Evolutionary conservation across 768 basidiomycete genomes (phyloP), one percentile per base, ranked within the genome.

Genomic region (Xerocomellus dryophilus): DNA sequence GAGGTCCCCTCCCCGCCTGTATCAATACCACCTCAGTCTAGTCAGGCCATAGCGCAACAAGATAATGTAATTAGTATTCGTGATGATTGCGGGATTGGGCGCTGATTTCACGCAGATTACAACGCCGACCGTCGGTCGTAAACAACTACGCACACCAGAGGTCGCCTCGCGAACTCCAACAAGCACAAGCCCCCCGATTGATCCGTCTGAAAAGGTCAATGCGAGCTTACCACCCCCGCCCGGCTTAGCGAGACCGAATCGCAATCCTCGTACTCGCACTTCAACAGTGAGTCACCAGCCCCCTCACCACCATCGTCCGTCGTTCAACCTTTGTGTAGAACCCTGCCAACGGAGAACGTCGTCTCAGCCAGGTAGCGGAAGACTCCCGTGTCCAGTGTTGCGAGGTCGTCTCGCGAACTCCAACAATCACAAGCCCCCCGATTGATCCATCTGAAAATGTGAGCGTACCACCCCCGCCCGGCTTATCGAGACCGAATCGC

Each of bases 181-280:
- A 4, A 29, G 40, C 20, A 18, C 40, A 15, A 32, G 15, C 2
- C 2, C 12, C 9, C 7, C 15, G 18, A 17, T 9, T 5, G 45
- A 27, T 4, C n/a, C 53, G 8, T 20, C 44, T 5, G 27, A 23
- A 18, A 44, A 47, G 12, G 25, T 8, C 14, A 38, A n/a, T 14
- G 51, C 34, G 11, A 57, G 15, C 32, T 23, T 60, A 20, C 51
- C 61, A n/a, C 15, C 45, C 17, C 55, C 65, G 0, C 53, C 66
- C 1, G 57, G 57, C 31, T 23, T 60, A 11, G 2, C 57, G 7
- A 54, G 15, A 21, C 23, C 23, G 23, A 38, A 38, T 5, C 2
- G 0, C 7, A 0, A 10, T 15, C 10, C 27, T 21, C 29, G 27
- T 40, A 3, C 1, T 12, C 35, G 23, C 40, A 7, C 5, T 45